A percentile compares a stretch with the other conserved stretches of the same genome.
These are phyloP conservation scores for Spergularia marina DNA, from an alignment of 148 eudicot genomes.

Conservation along the genomic window DNA sequence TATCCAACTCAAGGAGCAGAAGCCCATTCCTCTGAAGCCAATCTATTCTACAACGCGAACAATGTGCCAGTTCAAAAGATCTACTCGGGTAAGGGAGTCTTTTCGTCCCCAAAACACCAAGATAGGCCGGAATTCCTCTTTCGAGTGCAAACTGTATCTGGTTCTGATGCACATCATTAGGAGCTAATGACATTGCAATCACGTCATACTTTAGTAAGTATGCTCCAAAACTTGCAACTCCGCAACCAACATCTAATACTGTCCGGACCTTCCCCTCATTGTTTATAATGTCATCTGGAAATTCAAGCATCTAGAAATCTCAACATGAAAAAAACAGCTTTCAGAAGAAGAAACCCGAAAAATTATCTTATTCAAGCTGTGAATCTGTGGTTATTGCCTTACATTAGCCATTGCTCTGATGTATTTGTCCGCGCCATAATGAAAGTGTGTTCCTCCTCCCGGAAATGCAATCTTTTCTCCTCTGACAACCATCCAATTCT, in stretches of 20 bases:
- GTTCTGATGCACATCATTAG: constrained; percentile 50
- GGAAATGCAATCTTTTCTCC: constrained; percentile 50
- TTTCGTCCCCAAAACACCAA: constrained; percentile 46
- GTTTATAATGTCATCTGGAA: constrained; percentile 36
- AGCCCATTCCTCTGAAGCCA: constrained; percentile 48
- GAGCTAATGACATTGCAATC: constrained; percentile 45
- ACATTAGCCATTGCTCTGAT: constrained; percentile 43
- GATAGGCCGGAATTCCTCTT: constrained; percentile 48
- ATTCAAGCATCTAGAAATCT: constrained; percentile 38
- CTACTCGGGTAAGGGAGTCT: constrained; percentile 50
- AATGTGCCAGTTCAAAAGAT: constrained; percentile 50
- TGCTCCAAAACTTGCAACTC: constrained; percentile 54
- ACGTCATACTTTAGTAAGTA: constrained; percentile 44
- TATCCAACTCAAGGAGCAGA: constrained; percentile 42
- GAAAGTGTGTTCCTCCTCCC: constrained; percentile 56
- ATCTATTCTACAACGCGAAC: constrained; percentile 50
- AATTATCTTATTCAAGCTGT: too few species aligned
- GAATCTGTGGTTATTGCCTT: background rate
- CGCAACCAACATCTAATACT: constrained; percentile 49
- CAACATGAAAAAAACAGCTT: background rate
- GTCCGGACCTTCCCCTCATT: constrained; percentile 40
- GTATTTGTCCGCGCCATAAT: constrained; percentile 47
- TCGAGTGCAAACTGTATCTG: constrained; percentile 50
- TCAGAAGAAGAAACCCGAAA: background rate
- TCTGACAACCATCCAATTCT: constrained; percentile 49